phyloP scores from a whole-genome alignment of 2,329 filamentous ascomycete genomes.

The Penicillium sp. region DNA sequence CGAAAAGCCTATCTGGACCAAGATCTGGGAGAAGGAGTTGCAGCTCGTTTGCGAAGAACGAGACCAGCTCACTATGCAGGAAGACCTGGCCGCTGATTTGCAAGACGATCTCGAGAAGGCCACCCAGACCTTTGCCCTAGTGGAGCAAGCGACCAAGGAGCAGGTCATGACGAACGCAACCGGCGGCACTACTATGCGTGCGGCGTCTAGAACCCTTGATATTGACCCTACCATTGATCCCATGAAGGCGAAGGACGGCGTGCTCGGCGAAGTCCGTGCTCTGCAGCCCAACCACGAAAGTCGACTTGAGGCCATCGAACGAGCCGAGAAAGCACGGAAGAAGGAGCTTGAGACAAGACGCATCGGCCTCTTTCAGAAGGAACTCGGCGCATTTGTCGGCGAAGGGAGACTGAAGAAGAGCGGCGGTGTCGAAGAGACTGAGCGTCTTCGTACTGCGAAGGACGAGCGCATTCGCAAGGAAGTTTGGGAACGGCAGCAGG shows the following conservation, averaged over 20 bases:
- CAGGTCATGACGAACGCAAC: slow-evolving; percentile 68
- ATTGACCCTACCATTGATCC: slow-evolving; percentile 62
- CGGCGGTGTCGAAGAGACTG: slow-evolving; percentile 89
- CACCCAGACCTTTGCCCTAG: slow-evolving; percentile 84
- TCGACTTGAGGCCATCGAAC: slow-evolving; percentile 88
- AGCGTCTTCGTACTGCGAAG: slow-evolving; percentile 75
- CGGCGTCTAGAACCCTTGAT: slow-evolving; percentile 51
- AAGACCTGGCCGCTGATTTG: slow-evolving; percentile 87
- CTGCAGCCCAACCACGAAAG: slow-evolving; percentile 92
- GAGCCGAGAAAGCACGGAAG: slow-evolving; percentile 87
- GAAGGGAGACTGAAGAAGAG: slow-evolving; percentile 94
- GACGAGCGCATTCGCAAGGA: slow-evolving; percentile 83
- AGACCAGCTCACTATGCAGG: slow-evolving; percentile 91
- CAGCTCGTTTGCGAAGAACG: slow-evolving; percentile 94
- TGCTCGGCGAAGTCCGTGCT: slow-evolving; percentile 88
- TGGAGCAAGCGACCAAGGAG: slow-evolving; percentile 97
- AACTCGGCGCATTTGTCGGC: slow-evolving; percentile 78
- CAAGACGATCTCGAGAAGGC: slow-evolving; percentile 95
- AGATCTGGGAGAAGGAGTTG: slow-evolving; percentile 98
- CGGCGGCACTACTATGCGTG: slow-evolving; percentile 41
- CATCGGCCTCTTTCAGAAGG: slow-evolving; percentile 75
- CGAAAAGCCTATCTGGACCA: slow-evolving; percentile 96
- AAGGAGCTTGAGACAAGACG: slow-evolving; percentile 77
- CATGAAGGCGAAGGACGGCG: slow-evolving; percentile 78
- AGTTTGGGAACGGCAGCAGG: slow-evolving; percentile 56